These are phyloP conservation scores for Penicillium polonicum DNA, from an alignment of 2,329 filamentous ascomycete species.

Conservation along the genomic window DNA sequence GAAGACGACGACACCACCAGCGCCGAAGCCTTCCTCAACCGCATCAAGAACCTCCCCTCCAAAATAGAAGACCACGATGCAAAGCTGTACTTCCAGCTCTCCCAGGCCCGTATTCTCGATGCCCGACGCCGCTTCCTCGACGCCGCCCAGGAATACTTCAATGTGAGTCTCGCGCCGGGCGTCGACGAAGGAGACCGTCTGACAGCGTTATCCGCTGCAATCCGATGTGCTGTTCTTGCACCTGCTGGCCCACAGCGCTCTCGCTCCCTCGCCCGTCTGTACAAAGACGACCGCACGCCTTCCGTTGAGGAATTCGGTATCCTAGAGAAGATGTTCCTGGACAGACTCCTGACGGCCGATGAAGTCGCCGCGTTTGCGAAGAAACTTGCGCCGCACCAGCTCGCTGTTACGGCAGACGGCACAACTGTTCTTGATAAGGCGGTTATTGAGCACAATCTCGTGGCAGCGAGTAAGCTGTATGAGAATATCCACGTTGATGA, in stretches of 20 bases:
- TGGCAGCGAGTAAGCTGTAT: slow-evolving; percentile 78
- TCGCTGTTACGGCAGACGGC: slow-evolving; percentile 85
- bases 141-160: slow-evolving; percentile 83
- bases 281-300: slow-evolving; percentile 84
- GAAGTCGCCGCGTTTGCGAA: slow-evolving; percentile 86
- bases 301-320: slow-evolving; percentile 80
- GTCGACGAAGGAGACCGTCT: slow-evolving; percentile 86
- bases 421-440: slow-evolving; percentile 90
- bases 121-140: slow-evolving; percentile 85
- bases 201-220: slow-evolving; percentile 78
- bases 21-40: slow-evolving; percentile 86
- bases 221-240: slow-evolving; percentile 88
- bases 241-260: slow-evolving; percentile 85
- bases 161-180: slow-evolving; percentile 72
- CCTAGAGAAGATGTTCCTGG: slow-evolving; percentile 95
- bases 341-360: slow-evolving; percentile 74
- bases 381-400: slow-evolving; percentile 79
- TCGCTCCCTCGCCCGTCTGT: slow-evolving; percentile 75
- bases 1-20: slow-evolving; percentile 87
- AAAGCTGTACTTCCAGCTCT: slow-evolving; percentile 82
- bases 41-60: slow-evolving; percentile 86
- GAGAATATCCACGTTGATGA: slow-evolving; percentile 74
- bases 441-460: slow-evolving; percentile 92
- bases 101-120: slow-evolving; percentile 89
- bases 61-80: slow-evolving; percentile 71